phyloP scores from a whole-genome alignment of 108 stramenopile genomes.

The Fistulifera solaris region DNA sequence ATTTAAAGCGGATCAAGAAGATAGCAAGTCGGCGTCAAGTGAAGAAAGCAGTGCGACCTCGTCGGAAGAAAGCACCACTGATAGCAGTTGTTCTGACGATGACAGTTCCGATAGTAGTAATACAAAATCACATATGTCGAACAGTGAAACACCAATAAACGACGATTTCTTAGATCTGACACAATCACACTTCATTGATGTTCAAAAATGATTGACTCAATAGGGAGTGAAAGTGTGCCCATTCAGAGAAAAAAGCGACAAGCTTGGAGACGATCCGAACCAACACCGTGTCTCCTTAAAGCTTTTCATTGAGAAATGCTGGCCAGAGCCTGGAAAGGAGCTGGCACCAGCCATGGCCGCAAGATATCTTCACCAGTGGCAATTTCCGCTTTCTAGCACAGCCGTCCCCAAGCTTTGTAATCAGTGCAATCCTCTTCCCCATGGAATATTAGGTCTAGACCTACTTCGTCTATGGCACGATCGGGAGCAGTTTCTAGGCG shows the following conservation, averaged over 20 bases:
- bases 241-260: slow-evolving; percentile 56
- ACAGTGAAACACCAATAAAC: background rate
- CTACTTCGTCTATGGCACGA: slow-evolving; percentile 65
- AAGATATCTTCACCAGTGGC: slow-evolving; percentile 82
- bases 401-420: slow-evolving; percentile 58
- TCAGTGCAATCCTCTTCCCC: slow-evolving; percentile 43
- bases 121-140: no score
- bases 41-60: no score
- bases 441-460: slow-evolving; percentile 59
- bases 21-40: no score
- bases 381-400: slow-evolving; percentile 63
- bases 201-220: slow-evolving; percentile 11
- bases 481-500: slow-evolving; percentile 14
- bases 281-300: slow-evolving; percentile 34
- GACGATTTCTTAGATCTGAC: slow-evolving; percentile 20
- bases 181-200: slow-evolving; percentile 21
- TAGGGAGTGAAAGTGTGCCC: slow-evolving; percentile 15
- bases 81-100: no score
- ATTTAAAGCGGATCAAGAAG: background rate
- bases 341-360: no score
- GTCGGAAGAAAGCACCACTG: no score
- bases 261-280: slow-evolving; percentile 51
- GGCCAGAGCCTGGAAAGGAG: slow-evolving; percentile 28
- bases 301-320: slow-evolving; percentile 53
- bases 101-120: no score